phyloP scores from a whole-genome alignment of 2,329 filamentous ascomycete species.

The Fusarium chlamydosporum region DNA sequence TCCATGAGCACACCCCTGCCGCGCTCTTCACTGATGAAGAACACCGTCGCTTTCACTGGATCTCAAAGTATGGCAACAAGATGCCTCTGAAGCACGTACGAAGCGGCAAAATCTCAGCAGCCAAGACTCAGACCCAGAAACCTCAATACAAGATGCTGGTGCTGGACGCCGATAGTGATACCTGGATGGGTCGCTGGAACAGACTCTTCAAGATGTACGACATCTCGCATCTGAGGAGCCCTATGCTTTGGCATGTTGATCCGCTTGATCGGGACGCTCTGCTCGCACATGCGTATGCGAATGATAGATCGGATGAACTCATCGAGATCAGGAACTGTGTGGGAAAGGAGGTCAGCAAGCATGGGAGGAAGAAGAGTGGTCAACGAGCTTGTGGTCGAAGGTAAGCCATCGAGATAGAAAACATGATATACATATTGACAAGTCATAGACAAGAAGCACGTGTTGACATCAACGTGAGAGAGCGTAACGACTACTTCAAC shows the following conservation, averaged over 20 bases:
- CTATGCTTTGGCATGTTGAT: slow-evolving; percentile 87
- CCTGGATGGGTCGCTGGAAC: slow-evolving; percentile 81
- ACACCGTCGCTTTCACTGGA: slow-evolving; percentile 85
- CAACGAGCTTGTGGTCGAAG: slow-evolving; percentile 58
- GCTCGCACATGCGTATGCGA: slow-evolving; percentile 75
- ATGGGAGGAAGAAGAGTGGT: slow-evolving; percentile 75
- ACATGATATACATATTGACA: background rate
- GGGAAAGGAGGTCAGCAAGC: slow-evolving; percentile 84
- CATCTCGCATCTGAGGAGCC: slow-evolving; percentile 80
- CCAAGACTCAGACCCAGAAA: slow-evolving; percentile 11
- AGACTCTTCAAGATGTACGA: slow-evolving; percentile 76
- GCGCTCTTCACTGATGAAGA: slow-evolving; percentile 88
- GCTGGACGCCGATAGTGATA: slow-evolving; percentile 73
- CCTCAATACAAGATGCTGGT: slow-evolving; percentile 68
- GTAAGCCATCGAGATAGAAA: slow-evolving; percentile 50
- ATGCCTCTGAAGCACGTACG: slow-evolving; percentile 68
- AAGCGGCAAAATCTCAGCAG: slow-evolving; percentile 51
- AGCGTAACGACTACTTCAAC: slow-evolving; percentile 78
- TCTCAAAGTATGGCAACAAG: slow-evolving; percentile 73
- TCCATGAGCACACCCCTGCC: slow-evolving; percentile 79
- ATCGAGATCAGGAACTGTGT: slow-evolving; percentile 80
- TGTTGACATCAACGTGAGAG: slow-evolving; percentile 73
- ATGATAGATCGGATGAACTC: slow-evolving; percentile 73
- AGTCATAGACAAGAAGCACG: slow-evolving; percentile 57
- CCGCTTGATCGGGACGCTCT: slow-evolving; percentile 81